These are phyloP conservation scores for Colletotrichum godetiae DNA, from an alignment of 2,329 filamentous ascomycete species.

Conservation along the genomic window DNA sequence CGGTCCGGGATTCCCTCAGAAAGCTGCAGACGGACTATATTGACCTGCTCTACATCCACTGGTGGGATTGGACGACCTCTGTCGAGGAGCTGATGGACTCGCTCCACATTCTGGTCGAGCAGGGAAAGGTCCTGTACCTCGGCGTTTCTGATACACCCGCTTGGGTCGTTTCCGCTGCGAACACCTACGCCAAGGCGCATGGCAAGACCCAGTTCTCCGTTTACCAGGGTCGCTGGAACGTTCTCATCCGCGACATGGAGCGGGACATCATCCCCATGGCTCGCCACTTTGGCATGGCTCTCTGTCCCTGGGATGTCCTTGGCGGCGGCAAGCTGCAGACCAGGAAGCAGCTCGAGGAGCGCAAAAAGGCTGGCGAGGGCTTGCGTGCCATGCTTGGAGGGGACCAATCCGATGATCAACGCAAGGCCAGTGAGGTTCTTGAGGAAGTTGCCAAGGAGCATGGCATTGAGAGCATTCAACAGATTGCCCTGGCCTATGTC, in stretches of 20 bases:
- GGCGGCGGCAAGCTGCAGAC: slow-evolving; percentile 64
- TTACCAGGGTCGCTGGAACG: slow-evolving; percentile 54
- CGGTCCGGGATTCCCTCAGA: slow-evolving; percentile 53
- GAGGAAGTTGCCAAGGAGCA: slow-evolving; percentile 69
- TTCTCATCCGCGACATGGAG: slow-evolving; percentile 49
- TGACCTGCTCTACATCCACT: slow-evolving; percentile 58
- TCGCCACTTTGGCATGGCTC: slow-evolving; percentile 57
- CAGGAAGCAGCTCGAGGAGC: slow-evolving; percentile 45
- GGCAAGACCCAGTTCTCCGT: slow-evolving; percentile 51
- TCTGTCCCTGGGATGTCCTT: slow-evolving; percentile 70
- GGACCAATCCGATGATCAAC: slow-evolving; percentile 59
- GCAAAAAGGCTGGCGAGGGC: slow-evolving; percentile 50
- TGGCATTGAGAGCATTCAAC: slow-evolving; percentile 66
- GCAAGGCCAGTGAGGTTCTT: slow-evolving; percentile 65
- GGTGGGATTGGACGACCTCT: slow-evolving; percentile 55
- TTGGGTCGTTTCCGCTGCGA: slow-evolving; percentile 52
- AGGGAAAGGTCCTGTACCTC: slow-evolving; percentile 55
- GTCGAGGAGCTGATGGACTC: slow-evolving; percentile 56
- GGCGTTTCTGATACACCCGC: slow-evolving; percentile 53
- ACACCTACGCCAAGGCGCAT: slow-evolving; percentile 49
- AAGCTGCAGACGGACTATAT: slow-evolving; percentile 59
- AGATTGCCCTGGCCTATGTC: slow-evolving; percentile 66
- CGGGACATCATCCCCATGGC: slow-evolving; percentile 57
- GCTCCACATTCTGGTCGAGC: slow-evolving; percentile 53
- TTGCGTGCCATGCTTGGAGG: slow-evolving; percentile 44